Conservation (phyloP, 2,329 filamentous ascomycete species). For the Aureobasidium sp. region DNA sequence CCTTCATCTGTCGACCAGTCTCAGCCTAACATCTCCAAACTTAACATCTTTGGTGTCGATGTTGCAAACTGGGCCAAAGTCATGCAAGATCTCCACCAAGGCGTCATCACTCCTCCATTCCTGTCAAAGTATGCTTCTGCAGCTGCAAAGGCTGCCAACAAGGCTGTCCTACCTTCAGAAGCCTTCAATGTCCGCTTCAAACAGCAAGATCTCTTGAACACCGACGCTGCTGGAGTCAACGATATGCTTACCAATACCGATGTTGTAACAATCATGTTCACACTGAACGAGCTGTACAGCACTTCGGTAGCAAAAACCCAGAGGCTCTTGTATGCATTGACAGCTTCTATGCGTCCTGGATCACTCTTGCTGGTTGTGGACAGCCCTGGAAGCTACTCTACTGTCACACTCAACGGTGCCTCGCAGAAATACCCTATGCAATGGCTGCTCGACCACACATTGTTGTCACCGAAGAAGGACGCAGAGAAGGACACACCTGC, state of each 20-base stretch:
- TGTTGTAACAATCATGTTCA: constrained; percentile 82
- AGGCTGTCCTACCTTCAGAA: constrained; percentile 28
- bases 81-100: constrained; percentile 50
- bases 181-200: constrained; percentile 37
- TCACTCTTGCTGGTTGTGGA: constrained; percentile 79
- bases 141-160: constrained; percentile 36
- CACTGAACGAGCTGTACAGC: constrained; percentile 89
- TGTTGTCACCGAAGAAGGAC: constrained; percentile 41
- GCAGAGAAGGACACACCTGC: constrained; percentile 17
- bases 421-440: constrained; percentile 81
- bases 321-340: constrained; percentile 63
- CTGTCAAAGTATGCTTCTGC: constrained; percentile 44
- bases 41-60: constrained; percentile 64
- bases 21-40: constrained; percentile 5
- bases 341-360: constrained; percentile 48
- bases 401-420: constrained; percentile 54
- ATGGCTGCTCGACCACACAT: constrained; percentile 79
- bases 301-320: constrained; percentile 69
- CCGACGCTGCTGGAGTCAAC: constrained; percentile 32
- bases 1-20: not conserved
- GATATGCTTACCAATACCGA: constrained; percentile 26
- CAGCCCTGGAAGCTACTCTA: constrained; percentile 88
- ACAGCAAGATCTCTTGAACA: constrained; percentile 45
- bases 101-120: constrained; percentile 46
- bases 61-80: constrained; percentile 70